Evolutionary conservation across 2,329 filamentous ascomycete species (phyloP).

Genomic region (Tolypocladium amazonense): DNA sequence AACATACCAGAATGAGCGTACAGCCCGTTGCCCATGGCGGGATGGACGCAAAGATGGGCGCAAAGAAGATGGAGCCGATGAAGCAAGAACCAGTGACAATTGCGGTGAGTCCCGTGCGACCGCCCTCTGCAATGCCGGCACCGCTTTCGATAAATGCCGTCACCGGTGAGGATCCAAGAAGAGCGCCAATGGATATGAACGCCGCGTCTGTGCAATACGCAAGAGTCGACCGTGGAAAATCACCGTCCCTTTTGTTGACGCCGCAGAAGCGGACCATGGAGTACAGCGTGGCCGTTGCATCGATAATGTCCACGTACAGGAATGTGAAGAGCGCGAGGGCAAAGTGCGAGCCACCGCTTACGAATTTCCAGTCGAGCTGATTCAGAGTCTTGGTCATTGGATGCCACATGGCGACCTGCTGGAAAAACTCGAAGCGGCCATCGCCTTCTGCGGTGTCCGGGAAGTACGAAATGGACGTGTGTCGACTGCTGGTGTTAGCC

Average conservation of each 20-base stretch:
- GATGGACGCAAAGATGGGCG: slow-evolving; percentile 66
- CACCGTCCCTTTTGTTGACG: slow-evolving; percentile 53
- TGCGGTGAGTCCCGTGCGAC: slow-evolving; percentile 61
- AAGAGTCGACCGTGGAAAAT: slow-evolving; percentile 76
- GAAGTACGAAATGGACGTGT: slow-evolving; percentile 63
- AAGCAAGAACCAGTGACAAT: slow-evolving; percentile 62
- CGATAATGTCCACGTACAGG: slow-evolving; percentile 70
- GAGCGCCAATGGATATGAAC: slow-evolving; percentile 59
- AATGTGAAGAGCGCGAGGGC: slow-evolving; percentile 65
- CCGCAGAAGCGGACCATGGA: slow-evolving; percentile 72
- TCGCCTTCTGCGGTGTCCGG: slow-evolving; percentile 55
- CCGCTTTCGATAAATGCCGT: slow-evolving; percentile 69
- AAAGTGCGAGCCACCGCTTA: slow-evolving; percentile 47
- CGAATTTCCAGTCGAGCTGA: slow-evolving; percentile 56
- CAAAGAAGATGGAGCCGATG: slow-evolving; percentile 62
- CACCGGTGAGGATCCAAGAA: slow-evolving; percentile 60
- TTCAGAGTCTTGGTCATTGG: slow-evolving; percentile 54
- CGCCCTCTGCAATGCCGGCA: slow-evolving; percentile 66
- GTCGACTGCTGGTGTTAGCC: slow-evolving; percentile 27
- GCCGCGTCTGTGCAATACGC: slow-evolving; percentile 66
- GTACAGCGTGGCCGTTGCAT: slow-evolving; percentile 67
- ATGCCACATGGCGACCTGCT: slow-evolving; percentile 59
- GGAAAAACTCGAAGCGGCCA: slow-evolving; percentile 60
- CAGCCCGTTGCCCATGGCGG: slow-evolving; percentile 70
- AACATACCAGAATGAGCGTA: slow-evolving; percentile 53